Evolutionary conservation across 2,329 filamentous ascomycete genomes (phyloP), one percentile per base, ranked within the genome.

Genomic region (Chrysosporium queenslandicum): DNA sequence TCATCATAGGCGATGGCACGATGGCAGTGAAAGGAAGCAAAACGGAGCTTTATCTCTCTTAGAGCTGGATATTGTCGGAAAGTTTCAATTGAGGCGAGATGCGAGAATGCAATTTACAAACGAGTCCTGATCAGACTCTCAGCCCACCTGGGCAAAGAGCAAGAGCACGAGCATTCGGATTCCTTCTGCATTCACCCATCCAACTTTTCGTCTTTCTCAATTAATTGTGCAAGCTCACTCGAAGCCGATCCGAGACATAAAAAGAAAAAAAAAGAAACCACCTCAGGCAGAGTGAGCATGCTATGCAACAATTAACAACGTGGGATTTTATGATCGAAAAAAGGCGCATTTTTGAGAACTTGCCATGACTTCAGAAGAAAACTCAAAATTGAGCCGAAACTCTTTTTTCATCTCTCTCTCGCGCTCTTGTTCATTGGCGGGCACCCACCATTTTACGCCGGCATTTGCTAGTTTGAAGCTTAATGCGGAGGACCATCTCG

Each of bases 291-390:
- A n/a, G n/a, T n/a, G n/a, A n/a, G n/a, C n/a, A n/a, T n/a, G n/a
- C n/a, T n/a, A n/a, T n/a, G n/a, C n/a, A n/a, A n/a, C n/a, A n/a
- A n/a, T n/a, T n/a, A n/a, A n/a, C n/a, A n/a, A 40, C 7, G 36
- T 39, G 36, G 36, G 14, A 39, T 39, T 20, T n/a, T n/a, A n/a
- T n/a, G n/a, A 16, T 5, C 36, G 25, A 41, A 41, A 41, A 41
- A 40, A 5, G 21, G n/a, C 43, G 43, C 43, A 46, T 46, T 46
- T 46, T 46, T 46, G 29, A 34, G 43, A 20, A 25, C 36, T 34
- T n/a, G n/a, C 43, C 29, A 29, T 23, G 16, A 36, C n/a, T 2
- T 11, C 18, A 27, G n/a, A n/a, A n/a, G n/a, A n/a, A 32, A 34
- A 46, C 29, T n/a, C 16, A 34, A 46, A 46, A 46, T 6, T 32